These are phyloP conservation scores for Stachybotrys chartarum DNA, from an alignment of 2,329 filamentous ascomycete species.

Conservation along the genomic window DNA sequence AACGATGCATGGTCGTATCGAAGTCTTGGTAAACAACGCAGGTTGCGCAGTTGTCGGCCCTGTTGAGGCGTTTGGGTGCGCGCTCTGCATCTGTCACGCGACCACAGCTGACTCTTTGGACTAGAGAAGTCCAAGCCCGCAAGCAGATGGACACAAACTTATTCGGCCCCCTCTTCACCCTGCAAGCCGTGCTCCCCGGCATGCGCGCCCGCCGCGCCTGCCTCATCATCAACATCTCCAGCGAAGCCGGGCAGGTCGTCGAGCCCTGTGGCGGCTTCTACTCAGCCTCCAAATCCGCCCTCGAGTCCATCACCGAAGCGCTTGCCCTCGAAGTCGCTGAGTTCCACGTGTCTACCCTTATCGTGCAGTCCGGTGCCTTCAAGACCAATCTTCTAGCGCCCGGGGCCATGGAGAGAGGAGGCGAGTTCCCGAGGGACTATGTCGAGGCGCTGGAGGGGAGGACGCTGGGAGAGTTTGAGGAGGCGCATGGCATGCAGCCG, in stretches of 20 bases:
- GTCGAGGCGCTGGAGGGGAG: background rate
- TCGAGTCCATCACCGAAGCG: conserved; percentile 33
- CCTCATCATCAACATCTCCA: conserved; percentile 38
- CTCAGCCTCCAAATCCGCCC: conserved; percentile 35
- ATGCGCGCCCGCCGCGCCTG: conserved; percentile 34
- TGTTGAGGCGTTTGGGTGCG: conserved; percentile 4
- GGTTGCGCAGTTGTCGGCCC: conserved; percentile 25
- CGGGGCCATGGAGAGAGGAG: conserved; percentile 9
- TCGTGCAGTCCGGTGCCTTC: conserved; percentile 43
- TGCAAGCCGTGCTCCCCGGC: conserved; percentile 37
- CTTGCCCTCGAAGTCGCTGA: conserved; percentile 34
- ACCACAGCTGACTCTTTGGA: background rate
- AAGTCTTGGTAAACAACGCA: conserved; percentile 47
- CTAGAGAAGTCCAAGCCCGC: conserved; percentile 29
- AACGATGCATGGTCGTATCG: conserved; percentile 27
- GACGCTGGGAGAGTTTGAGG: conserved; percentile 8
- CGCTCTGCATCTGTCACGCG: background rate
- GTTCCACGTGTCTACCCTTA: conserved; percentile 33
- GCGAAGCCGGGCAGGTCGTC: conserved; percentile 32
- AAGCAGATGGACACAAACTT: conserved; percentile 40
- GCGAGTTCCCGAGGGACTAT: conserved; percentile 6
- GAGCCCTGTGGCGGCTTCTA: conserved; percentile 34
- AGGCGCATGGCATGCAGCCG: conserved; percentile 23
- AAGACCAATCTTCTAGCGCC: conserved; percentile 35
- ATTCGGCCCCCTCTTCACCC: conserved; percentile 39